Percentiles rank a stretch among this genome's conserved stretches.
phyloP scores from a whole-genome alignment of 352 stramenopile species.

The Phytophthora gonapodyides region DNA sequence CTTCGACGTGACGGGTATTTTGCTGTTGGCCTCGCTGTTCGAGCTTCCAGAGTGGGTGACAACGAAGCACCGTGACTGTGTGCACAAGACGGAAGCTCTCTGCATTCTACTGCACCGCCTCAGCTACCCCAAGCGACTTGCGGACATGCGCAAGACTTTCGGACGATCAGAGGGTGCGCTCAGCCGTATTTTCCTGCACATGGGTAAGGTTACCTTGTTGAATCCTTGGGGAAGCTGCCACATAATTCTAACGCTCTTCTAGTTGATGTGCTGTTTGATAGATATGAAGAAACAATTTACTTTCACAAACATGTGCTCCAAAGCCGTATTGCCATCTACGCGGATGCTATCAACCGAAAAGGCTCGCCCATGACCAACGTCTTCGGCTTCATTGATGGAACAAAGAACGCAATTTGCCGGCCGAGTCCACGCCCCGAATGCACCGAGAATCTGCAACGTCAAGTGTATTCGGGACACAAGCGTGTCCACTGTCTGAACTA shows the following conservation, averaged over 20 bases:
- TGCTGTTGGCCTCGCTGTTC: neutral
- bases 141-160: slow-evolving; percentile 7
- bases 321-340: slow-evolving; percentile 3
- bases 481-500: slow-evolving; percentile 6
- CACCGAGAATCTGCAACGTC: neutral
- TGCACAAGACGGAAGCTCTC: slow-evolving; percentile 1
- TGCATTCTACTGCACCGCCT: slow-evolving; percentile 5
- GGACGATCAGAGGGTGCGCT: neutral
- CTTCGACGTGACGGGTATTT: slow-evolving; percentile 3
- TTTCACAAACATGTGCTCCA: slow-evolving; percentile 1
- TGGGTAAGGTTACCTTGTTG: neutral
- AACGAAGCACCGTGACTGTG: slow-evolving; percentile 4
- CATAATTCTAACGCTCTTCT: neutral
- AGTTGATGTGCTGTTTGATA: slow-evolving; percentile 5
- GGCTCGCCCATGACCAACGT: neutral
- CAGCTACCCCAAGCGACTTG: slow-evolving; percentile 4
- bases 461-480: slow-evolving; percentile 2
- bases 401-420: slow-evolving; percentile 1
- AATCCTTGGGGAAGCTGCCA: neutral
- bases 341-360: slow-evolving; percentile 2
- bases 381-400: neutral
- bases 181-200: slow-evolving; percentile 2
- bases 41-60: slow-evolving; percentile 2
- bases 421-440: neutral
- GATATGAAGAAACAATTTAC: slow-evolving; percentile 5